A percentile compares a stretch with the other conserved stretches of the same genome.
These are phyloP conservation scores for Pyracantha coccinea DNA, from an alignment of 331 rosid genomes.

Conservation along the genomic window DNA sequence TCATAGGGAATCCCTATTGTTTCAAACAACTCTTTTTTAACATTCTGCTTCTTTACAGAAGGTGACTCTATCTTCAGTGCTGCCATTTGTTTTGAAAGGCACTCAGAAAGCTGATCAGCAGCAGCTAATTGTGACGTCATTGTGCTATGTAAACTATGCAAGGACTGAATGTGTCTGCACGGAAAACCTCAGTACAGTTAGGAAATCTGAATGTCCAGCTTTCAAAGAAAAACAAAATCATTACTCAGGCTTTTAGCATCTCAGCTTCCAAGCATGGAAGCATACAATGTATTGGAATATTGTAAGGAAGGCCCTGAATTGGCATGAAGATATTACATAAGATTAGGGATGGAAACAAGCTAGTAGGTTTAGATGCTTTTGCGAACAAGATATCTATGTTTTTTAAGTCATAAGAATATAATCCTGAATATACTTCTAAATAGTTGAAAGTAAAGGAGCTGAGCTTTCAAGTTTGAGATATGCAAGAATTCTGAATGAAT, in stretches of 20 bases:
- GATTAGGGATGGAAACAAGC: not conserved
- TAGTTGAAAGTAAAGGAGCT: not conserved
- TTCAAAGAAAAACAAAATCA: not conserved
- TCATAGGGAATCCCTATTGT: constrained; percentile 84
- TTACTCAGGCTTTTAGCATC: not conserved
- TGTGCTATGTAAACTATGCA: constrained; percentile 65
- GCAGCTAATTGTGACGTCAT: constrained; percentile 75
- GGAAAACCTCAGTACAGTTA: constrained; percentile 2
- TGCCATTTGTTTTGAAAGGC: constrained; percentile 74
- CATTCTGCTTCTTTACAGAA: constrained; percentile 44
- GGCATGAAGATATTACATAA: not conserved
- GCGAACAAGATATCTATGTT: not conserved
- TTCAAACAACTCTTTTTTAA: constrained; percentile 70
- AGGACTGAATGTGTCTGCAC: constrained; percentile 59
- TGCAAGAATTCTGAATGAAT: not conserved
- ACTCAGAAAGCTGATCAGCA: constrained; percentile 77
- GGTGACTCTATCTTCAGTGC: constrained; percentile 52
- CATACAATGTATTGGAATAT: not conserved
- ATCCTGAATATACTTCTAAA: not conserved
- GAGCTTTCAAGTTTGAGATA: not conserved
- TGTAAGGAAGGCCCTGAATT: not conserved
- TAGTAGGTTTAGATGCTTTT: too few relatives aligned
- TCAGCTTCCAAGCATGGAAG: not conserved
- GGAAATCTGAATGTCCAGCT: not conserved
- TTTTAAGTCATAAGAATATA: not conserved